phyloP scores from a whole-genome alignment of 306 rosid genomes.

The Dryas octopetala region DNA sequence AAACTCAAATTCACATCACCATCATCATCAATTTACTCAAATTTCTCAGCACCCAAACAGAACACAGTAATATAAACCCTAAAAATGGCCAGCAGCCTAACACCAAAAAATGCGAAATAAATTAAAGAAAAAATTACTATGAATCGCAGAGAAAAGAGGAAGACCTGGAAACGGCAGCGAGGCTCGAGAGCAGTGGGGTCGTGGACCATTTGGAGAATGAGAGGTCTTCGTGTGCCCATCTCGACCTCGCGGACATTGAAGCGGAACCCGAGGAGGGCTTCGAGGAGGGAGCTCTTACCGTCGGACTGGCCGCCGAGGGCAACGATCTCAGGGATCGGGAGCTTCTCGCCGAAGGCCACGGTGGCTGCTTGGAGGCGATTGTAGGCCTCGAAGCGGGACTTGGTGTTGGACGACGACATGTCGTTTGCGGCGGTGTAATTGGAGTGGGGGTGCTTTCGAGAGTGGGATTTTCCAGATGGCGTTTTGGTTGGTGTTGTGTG shows the following conservation, averaged over 20 bases:
- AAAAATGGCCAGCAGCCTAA: background rate
- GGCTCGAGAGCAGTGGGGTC: constrained; percentile 87
- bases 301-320: constrained; percentile 91
- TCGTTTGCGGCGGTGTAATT: constrained; percentile 19
- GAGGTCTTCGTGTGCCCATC: constrained; percentile 96
- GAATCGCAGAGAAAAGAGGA: background rate
- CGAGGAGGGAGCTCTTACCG: constrained; percentile 88
- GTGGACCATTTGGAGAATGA: constrained; percentile 90
- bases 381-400: constrained; percentile 88
- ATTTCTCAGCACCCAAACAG: background rate
- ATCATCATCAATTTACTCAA: background rate
- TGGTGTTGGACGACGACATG: constrained; percentile 31
- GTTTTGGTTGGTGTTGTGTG: constrained; percentile 54
- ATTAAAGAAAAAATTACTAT: background rate
- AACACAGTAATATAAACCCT: background rate
- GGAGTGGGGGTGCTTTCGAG: constrained; percentile 31
- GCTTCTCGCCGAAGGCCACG: constrained; percentile 88
- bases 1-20: background rate
- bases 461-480: constrained; percentile 48
- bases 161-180: constrained; percentile 87
- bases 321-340: constrained; percentile 91
- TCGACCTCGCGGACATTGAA: constrained; percentile 97
- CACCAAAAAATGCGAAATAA: background rate
- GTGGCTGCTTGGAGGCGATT: constrained; percentile 91
- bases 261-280: constrained; percentile 85